Conservation (phyloP, 768 basidiomycete species). For the Hemileccinum impolitum region DNA sequence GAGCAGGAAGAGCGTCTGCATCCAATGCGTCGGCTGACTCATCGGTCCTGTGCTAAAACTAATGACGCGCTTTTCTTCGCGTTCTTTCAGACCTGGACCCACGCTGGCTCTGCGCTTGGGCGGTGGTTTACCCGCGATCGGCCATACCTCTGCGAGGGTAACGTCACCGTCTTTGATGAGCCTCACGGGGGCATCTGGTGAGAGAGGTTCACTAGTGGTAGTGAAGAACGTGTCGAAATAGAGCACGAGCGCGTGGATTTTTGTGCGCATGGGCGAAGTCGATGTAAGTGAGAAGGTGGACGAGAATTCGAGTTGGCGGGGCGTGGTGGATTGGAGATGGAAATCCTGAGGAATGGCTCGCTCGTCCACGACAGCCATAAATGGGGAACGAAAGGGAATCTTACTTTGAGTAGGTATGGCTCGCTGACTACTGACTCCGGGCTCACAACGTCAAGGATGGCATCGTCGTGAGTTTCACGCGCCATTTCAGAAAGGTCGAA, state of each 20-base stretch:
- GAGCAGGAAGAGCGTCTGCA: constrained; percentile 88
- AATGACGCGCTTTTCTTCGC: constrained; percentile 39
- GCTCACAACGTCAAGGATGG: constrained; percentile 76
- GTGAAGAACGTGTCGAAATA: constrained; percentile 97
- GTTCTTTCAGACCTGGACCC: constrained; percentile 41
- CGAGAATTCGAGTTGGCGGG: constrained; percentile 75
- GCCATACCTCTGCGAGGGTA: constrained; percentile 75
- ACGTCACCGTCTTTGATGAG: constrained; percentile 57
- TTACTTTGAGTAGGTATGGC: constrained; percentile 65
- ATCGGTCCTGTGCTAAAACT: constrained; percentile 91
- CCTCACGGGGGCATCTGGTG: constrained; percentile 51
- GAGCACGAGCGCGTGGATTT: constrained; percentile 76
- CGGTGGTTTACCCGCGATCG: constrained; percentile 63
- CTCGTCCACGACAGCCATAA: too few relatives aligned
- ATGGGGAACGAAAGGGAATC: constrained; percentile 5
- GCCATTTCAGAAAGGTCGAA: constrained; percentile 89
- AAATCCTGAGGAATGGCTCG: constrained; percentile 57
- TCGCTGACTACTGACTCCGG: constrained; percentile 62
- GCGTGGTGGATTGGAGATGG: constrained; percentile 56
- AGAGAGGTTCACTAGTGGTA: constrained; percentile 48
- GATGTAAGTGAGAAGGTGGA: constrained; percentile 73
- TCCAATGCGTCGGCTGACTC: constrained; percentile 93
- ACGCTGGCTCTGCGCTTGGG: constrained; percentile 58
- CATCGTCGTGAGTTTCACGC: constrained; percentile 70
- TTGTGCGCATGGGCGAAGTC: constrained; percentile 54